phyloP scores from a whole-genome alignment of 768 basidiomycete genomes.

The Termitomyces sp. region DNA sequence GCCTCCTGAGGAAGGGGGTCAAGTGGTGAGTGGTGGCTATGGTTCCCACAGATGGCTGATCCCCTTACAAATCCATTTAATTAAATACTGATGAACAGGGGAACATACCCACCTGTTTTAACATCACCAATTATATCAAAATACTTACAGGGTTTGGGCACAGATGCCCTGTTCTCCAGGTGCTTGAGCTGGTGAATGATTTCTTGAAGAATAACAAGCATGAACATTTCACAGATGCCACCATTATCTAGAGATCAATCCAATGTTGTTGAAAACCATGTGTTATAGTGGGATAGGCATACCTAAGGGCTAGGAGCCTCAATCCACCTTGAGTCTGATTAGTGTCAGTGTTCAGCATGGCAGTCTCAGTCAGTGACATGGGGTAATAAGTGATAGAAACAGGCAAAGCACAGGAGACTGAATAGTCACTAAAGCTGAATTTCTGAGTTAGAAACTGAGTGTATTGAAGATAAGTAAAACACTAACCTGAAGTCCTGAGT shows the following conservation, averaged over 20 bases:
- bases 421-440: no score
- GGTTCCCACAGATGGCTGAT: no score
- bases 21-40: no score
- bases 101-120: no score
- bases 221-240: background rate
- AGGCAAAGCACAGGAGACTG: no score
- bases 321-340: background rate
- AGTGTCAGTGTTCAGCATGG: background rate
- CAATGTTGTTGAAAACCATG: background rate
- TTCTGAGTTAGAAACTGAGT: no score
- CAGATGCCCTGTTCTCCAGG: background rate
- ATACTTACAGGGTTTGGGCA: background rate
- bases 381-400: no score
- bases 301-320: background rate
- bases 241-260: background rate
- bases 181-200: background rate
- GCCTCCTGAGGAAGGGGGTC: no score
- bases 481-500: no score
- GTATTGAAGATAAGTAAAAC: no score
- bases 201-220: background rate
- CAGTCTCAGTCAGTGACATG: background rate
- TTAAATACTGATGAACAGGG: background rate
- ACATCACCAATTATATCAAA: no score
- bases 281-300: background rate
- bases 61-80: no score